Conservation (phyloP, 164 flowering plant species). For the Stephania cephalantha region DNA sequence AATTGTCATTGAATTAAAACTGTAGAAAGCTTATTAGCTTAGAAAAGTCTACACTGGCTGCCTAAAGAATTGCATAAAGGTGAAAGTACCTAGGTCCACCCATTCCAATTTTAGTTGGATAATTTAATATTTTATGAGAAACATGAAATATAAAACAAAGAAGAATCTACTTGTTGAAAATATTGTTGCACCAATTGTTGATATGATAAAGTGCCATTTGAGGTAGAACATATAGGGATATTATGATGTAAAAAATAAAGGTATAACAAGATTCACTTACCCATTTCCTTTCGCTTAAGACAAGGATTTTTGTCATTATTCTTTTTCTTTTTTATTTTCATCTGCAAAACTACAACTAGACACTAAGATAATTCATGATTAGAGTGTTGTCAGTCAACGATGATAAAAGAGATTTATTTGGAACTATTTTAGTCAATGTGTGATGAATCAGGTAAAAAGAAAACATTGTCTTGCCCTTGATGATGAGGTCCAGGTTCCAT, state of each 20-base stretch:
- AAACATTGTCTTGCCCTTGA: not conserved
- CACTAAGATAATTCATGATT: too few relatives aligned
- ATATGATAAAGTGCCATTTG: not conserved
- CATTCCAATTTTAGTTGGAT: not conserved
- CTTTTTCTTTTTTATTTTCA: too few relatives aligned
- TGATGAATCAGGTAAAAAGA: not conserved
- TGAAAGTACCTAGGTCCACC: not conserved
- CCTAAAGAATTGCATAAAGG: not conserved
- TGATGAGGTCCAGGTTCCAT: not conserved
- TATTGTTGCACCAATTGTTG: not conserved
- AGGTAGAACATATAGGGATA: not conserved
- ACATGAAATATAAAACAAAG: not conserved
- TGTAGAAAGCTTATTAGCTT: not conserved
- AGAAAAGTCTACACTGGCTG: not conserved
- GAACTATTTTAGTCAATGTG: not conserved
- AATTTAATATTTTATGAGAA: not conserved
- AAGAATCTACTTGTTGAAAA: not conserved
- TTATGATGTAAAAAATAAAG: not conserved
- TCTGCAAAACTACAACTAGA: not conserved
- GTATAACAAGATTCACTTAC: not conserved
- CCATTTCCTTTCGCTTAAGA: not conserved
- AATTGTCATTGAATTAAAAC: not conserved
- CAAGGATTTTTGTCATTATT: too few relatives aligned
- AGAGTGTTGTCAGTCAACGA: not conserved
- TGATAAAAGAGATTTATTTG: not conserved